Base-by-base conservation (phyloP, 2,329 filamentous ascomycete genomes). In the Tolypocladium tropicale region DNA sequence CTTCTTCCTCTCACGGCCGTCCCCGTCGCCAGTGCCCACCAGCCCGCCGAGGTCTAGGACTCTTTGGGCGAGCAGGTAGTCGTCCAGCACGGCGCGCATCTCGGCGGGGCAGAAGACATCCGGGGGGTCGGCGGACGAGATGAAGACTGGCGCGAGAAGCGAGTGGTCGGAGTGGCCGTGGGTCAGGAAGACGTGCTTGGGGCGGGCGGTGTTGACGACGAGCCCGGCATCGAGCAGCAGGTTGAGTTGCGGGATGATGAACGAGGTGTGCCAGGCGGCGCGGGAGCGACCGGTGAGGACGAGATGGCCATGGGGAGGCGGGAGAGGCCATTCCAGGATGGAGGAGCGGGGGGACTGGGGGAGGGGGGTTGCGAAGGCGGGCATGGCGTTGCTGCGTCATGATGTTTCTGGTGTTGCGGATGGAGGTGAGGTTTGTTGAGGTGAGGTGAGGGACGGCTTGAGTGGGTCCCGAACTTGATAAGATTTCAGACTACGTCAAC, bases 261-360 rank as follows among this genome's bases (percentile, higher is more conserved):
- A 79, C 6, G 75, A 78, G 2, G 76, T 79, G 64, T 78, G 76
- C 76, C 76, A 78, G 16, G 76, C 76, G 7, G 76, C 76, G 16
- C 76, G 73, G 9, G 76, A 78, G 30, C 71, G 70, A 54, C 76
- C 76, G 1, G 75, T 76, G 11, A 79, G 68, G 4, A 74, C 67
- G 55, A 69, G 69, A 52, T 75, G 70, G 53, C 68, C 65, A 58
- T 73, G 68, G 0, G 75, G 76, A 34, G 69, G 70, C 7, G 76
- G 75, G 57, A 78, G 74, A 12, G 64, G 66, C 74, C 74, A 77
- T 56, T 77, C 73, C 0, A 78, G 67, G 23, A 77, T 64, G n/a
- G 73, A 67, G 25, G 75, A 78, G 10, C 72, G 70, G 4, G 69
- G 57, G 1, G 74, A 73, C 41, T 77, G 75, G 0, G 74, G 68